phyloP scores from a whole-genome alignment of 2,329 filamentous ascomycete species.

The Epicoccum sorghinum region DNA sequence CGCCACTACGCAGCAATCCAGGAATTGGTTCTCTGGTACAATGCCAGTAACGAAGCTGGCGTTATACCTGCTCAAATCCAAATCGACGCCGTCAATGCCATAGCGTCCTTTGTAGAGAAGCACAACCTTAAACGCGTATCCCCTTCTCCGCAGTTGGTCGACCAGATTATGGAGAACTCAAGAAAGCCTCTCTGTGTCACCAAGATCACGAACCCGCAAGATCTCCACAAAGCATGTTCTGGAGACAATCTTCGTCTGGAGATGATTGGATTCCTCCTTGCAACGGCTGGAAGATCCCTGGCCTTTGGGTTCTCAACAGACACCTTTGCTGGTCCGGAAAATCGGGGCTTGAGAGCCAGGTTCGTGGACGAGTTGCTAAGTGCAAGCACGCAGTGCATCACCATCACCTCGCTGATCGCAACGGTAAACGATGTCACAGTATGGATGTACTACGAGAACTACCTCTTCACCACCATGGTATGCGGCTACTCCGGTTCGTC shows the following conservation, averaged over 20 bases:
- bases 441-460: slow-evolving; percentile 46
- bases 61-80: slow-evolving; percentile 46
- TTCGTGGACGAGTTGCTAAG: slow-evolving; percentile 41
- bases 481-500: slow-evolving; percentile 45
- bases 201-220: slow-evolving; percentile 31
- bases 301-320: slow-evolving; percentile 33
- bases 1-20: slow-evolving; percentile 35
- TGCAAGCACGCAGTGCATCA: slow-evolving; percentile 46
- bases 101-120: slow-evolving; percentile 39
- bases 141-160: slow-evolving; percentile 34
- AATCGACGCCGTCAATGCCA: slow-evolving; percentile 40
- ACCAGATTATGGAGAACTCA: slow-evolving; percentile 36
- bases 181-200: slow-evolving; percentile 35
- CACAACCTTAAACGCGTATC: slow-evolving; percentile 32
- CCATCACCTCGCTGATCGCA: slow-evolving; percentile 47
- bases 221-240: slow-evolving; percentile 49
- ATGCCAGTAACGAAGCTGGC: slow-evolving; percentile 37
- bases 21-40: slow-evolving; percentile 34
- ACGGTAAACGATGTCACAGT: slow-evolving; percentile 48
- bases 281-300: slow-evolving; percentile 45
- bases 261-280: slow-evolving; percentile 47
- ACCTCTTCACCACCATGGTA: slow-evolving; percentile 44
- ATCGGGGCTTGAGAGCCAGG: slow-evolving; percentile 24
- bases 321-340: slow-evolving; percentile 24
- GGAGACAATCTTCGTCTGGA: slow-evolving; percentile 49